These are phyloP conservation scores for Melanomma pulvis-pyrius DNA, from an alignment of 495 filamentous ascomycete genomes.

Conservation along the genomic window DNA sequence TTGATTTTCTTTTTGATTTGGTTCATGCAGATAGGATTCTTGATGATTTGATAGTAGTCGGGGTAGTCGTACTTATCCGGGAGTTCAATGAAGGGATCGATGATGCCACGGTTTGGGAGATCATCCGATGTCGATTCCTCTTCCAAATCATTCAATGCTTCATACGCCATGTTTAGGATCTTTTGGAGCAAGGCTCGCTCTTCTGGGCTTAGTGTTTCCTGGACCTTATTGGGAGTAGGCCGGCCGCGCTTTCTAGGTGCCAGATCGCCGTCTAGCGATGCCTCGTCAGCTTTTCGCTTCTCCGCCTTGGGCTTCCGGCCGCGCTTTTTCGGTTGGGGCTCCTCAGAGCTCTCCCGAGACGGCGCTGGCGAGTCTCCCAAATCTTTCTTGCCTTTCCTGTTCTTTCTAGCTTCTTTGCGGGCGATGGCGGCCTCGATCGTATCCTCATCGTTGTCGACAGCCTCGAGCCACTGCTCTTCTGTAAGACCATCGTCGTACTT, in stretches of 20 bases:
- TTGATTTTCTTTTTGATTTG: slow-evolving; percentile 92
- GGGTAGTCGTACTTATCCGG: slow-evolving; percentile 85
- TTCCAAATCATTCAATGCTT: slow-evolving; percentile 79
- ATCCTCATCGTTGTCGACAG: slow-evolving; percentile 95
- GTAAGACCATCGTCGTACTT: slow-evolving; percentile 97
- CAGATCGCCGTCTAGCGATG: slow-evolving; percentile 68
- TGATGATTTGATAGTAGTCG: slow-evolving; percentile 93
- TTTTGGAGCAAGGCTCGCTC: slow-evolving; percentile 68
- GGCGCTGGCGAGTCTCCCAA: slow-evolving; percentile 74
- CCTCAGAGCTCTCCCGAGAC: slow-evolving; percentile 79
- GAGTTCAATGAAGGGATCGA: slow-evolving; percentile 90
- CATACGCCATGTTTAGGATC: slow-evolving; percentile 72
- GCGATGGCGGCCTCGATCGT: slow-evolving; percentile 90
- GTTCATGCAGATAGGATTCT: slow-evolving; percentile 89
- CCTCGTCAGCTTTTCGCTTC: slow-evolving; percentile 86
- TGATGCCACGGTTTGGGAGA: slow-evolving; percentile 73
- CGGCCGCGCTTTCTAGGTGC: slow-evolving; percentile 82
- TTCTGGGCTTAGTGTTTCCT: slow-evolving; percentile 56
- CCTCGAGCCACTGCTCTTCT: slow-evolving; percentile 94
- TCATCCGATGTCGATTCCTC: slow-evolving; percentile 59
- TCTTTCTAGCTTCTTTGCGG: slow-evolving; percentile 81
- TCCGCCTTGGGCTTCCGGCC: slow-evolving; percentile 75
- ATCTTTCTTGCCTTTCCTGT: slow-evolving; percentile 70
- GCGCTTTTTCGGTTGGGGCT: slow-evolving; percentile 65
- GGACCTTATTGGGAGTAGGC: slow-evolving; percentile 59